Base-by-base conservation (phyloP, 352 stramenopile genomes). In the Pythium aphanidermatum region DNA sequence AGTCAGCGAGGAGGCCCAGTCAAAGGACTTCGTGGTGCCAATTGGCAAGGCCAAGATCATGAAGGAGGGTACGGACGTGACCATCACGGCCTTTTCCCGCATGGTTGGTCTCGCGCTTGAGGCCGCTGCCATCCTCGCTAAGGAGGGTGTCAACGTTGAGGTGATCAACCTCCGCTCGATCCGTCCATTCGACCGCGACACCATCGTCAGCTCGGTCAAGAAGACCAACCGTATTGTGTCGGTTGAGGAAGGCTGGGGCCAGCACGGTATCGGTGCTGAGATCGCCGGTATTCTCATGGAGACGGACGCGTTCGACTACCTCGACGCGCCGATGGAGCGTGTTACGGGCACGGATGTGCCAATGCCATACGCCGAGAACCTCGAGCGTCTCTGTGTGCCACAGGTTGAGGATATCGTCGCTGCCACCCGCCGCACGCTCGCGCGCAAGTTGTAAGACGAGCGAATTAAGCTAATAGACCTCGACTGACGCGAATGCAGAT, bases 1-100 rank as follows among this genome's bases (percentile, higher is more conserved):
- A n/a, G 88, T 99, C 66, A 95, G 73, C 36, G 96, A 99, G 47
- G 97, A 98, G 71, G 96, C 91, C 10, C 88, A 98, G 74, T 67
- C 71, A 34, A 96, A 96, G 55, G 97, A 99, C 74, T 99, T 98
- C 60, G 65, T 98, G 16, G 82, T 99, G 20, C 89, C 95, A 19
- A 97, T 99, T 56, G 97, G 97, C 51, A 98, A 99, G 84, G 96
- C 96, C 57, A 99, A 99, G 79, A 96, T 99, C 63, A 97, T 98
- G 83, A 90, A 91, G 77, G 51, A 58, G 4, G 97, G 97, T 58
- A 93, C 83, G 37, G 96, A 99, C 76, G 91, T 99, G 40, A 99
- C 97, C 13, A 95, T 99, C 37, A 92, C 99, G 29, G 85, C 96
- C 20, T 99, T 99, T 67, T 98, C 90, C 36, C 96, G 96, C 64